Percentiles rank a stretch among this genome's conserved stretches.
Evolutionary conservation across 2,329 filamentous ascomycete genomes (phyloP).

Genomic region (Botrytis hyacinthi): DNA sequence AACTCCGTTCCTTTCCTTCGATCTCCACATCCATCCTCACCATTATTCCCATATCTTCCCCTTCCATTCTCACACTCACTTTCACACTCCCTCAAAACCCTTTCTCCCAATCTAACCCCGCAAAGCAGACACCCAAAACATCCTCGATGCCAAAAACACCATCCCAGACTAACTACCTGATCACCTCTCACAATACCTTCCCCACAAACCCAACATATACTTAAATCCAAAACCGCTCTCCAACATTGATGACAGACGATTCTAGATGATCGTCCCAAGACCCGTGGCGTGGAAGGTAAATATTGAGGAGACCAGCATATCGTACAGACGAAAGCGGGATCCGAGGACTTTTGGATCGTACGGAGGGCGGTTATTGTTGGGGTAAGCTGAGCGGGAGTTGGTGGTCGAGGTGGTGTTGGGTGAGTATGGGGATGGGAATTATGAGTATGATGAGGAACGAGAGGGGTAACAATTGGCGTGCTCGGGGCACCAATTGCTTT

Average conservation of each 20-base stretch:
- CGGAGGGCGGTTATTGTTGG: neutral
- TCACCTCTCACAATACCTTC: conserved; percentile 53
- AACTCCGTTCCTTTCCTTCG: conserved; percentile 43
- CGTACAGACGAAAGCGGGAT: conserved; percentile 51
- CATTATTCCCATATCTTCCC: neutral
- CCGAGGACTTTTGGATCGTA: neutral
- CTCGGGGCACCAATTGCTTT: neutral
- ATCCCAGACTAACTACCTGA: conserved; percentile 57
- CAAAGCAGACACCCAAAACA: conserved; percentile 58
- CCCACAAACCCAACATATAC: conserved; percentile 58
- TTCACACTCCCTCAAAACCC: conserved; percentile 4
- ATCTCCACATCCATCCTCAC: conserved; percentile 8
- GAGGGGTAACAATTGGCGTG: neutral
- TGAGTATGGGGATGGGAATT: neutral
- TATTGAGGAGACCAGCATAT: conserved; percentile 51
- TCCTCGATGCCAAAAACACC: conserved; percentile 58
- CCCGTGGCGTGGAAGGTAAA: conserved; percentile 38
- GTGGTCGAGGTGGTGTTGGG: neutral
- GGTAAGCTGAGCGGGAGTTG: neutral
- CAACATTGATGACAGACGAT: conserved; percentile 52
- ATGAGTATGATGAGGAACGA: neutral
- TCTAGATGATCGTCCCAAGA: conserved; percentile 48
- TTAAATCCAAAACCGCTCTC: conserved; percentile 49
- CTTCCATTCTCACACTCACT: neutral
- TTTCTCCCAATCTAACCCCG: conserved; percentile 41